Base-by-base conservation (phyloP, 164 flowering plant species). In the Cinnamomum micranthum region DNA sequence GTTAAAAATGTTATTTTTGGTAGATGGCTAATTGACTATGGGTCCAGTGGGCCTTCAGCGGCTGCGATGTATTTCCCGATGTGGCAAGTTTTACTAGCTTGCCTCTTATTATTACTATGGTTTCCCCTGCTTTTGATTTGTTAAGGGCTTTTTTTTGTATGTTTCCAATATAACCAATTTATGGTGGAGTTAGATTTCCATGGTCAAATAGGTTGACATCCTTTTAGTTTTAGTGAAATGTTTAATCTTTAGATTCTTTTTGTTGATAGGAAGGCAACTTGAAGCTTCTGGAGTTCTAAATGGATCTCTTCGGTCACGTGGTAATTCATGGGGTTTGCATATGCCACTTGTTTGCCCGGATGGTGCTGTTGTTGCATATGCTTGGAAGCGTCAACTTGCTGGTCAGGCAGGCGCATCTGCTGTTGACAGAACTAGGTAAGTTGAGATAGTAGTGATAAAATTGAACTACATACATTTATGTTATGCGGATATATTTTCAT, bases 341-440 rank as follows among this genome's bases (percentile, higher is more conserved):
- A 92, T 96, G 98, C 99, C 99, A 33, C 80, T 96, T 79, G 97
- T 96, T 72, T 96, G 99, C 76, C 99, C 98, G 1, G 99, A 96
- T 82, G 98, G 98, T 27, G 97, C 97, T 47, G 98, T 96, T 68
- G 98, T 96, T 77, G 99, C 99, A 0, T 96, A 96, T 88, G 99
- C 99, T 74, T 96, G 99, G 99, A 96, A 96, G 77, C 95, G 98
- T 17, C 99, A 96, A 78, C 97, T 96, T 73, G 99, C 99, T 74
- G 99, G 99, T 47, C 99, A 95, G 85, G 99, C 99, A 81, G 99
- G 97, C 77, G 97, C 98, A 52, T 93, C 99, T 73, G 99, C 99
- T 1, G 99, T 95, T 72, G 99, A 95, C 74, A 82, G 99, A 74
- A 89, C 98, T 73, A 92, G 97, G 99, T 93, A 67, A 31, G 67